A percentile compares a stretch with the other conserved stretches of the same genome.
phyloP scores from a whole-genome alignment of 2,329 filamentous ascomycete species.

The Phoma sp. region DNA sequence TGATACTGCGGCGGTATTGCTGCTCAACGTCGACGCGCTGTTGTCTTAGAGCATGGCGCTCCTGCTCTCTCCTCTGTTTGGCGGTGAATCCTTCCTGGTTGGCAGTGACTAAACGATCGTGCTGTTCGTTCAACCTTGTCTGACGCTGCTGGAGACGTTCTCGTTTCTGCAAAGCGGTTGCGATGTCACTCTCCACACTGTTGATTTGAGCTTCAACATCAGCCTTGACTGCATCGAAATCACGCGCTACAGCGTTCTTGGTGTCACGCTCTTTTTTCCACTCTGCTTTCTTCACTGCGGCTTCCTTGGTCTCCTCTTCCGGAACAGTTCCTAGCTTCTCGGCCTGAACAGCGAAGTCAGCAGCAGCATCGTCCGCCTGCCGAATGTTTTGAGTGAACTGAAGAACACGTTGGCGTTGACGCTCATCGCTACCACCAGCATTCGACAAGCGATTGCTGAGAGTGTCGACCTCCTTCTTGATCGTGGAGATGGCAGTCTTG shows the following conservation, averaged over 20 bases:
- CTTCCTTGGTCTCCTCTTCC: conserved; percentile 64
- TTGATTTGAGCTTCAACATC: conserved; percentile 68
- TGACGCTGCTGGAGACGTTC: conserved; percentile 76
- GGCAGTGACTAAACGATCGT: conserved; percentile 72
- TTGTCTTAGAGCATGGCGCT: conserved; percentile 46
- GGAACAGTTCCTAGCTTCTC: conserved; percentile 69
- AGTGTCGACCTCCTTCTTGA: conserved; percentile 76
- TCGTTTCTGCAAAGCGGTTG: conserved; percentile 68
- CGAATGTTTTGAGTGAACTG: conserved; percentile 77
- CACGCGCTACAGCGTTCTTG: conserved; percentile 57
- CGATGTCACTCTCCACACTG: conserved; percentile 68
- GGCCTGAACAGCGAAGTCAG: conserved; percentile 64
- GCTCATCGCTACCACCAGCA: conserved; percentile 75
- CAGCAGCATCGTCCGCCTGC: conserved; percentile 68
- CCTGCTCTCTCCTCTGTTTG: conserved; percentile 56
- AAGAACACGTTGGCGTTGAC: conserved; percentile 74
- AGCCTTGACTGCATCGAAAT: conserved; percentile 68
- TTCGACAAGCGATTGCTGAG: conserved; percentile 69
- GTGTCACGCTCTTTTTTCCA: conserved; percentile 62
- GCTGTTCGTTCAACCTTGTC: conserved; percentile 73
- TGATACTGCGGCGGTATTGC: conserved; percentile 48
- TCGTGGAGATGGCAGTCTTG: conserved; percentile 68
- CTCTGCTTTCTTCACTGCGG: conserved; percentile 62
- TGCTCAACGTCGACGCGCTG: conserved; percentile 45
- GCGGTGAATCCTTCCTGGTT: conserved; percentile 70